Evolutionary conservation across 2,329 filamentous ascomycete species (phyloP).

Genomic region (Colletotrichum cordylinicola): DNA sequence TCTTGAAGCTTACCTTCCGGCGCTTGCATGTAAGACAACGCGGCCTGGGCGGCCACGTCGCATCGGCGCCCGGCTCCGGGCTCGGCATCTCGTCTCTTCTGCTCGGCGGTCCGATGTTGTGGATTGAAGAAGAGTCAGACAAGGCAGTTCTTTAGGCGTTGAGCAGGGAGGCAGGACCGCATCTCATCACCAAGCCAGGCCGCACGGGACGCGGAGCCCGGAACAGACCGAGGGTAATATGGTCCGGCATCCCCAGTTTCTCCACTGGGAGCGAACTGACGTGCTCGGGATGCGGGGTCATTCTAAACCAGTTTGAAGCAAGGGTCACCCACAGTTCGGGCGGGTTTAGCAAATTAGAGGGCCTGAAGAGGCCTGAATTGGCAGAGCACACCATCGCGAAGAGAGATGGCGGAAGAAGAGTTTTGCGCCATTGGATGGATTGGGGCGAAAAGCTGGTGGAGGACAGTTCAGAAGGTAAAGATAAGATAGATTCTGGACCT

Average conservation of each 20-base stretch:
- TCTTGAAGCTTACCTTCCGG: neutral
- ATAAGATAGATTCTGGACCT: neutral
- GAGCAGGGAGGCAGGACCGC: neutral
- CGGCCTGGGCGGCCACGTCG: neutral
- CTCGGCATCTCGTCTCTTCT: neutral
- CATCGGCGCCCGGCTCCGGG: neutral
- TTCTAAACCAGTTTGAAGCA: neutral
- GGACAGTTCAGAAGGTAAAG: neutral
- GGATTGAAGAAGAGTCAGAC: neutral
- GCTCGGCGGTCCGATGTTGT: neutral
- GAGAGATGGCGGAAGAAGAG: neutral
- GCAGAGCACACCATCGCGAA: constrained; percentile 7
- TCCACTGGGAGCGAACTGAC: constrained; percentile 1
- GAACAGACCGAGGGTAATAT: constrained; percentile 9
- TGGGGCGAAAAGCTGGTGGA: neutral
- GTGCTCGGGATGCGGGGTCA: constrained; percentile 10
- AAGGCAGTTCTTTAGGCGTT: neutral
- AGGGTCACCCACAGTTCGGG: neutral
- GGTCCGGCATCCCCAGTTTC: constrained; percentile 1
- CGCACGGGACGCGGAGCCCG: neutral
- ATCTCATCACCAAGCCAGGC: neutral
- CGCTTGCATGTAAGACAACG: constrained; percentile 8
- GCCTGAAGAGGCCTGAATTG: neutral
- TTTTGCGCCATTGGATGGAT: neutral
- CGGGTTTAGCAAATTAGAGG: neutral